Conservation (phyloP, 2,329 filamentous ascomycete species). For the Fusarium sp. region DNA sequence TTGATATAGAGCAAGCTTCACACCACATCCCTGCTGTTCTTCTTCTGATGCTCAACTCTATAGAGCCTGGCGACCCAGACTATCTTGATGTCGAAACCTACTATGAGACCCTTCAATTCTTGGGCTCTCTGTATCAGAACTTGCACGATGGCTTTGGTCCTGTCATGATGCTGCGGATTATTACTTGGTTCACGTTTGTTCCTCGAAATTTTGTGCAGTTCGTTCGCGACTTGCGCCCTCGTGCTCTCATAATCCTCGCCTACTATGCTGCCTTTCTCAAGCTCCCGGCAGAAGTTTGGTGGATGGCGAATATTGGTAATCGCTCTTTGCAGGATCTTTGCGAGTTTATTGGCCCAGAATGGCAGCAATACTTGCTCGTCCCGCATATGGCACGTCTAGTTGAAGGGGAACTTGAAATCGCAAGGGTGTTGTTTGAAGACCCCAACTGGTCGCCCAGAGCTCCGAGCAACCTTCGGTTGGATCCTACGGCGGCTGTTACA, state of each 20-base stretch:
- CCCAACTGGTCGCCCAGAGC: constrained; percentile 52
- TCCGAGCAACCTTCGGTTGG: constrained; percentile 24
- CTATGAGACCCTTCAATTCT: constrained; percentile 59
- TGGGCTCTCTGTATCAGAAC: constrained; percentile 64
- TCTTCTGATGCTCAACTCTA: constrained; percentile 61
- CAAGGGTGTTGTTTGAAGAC: constrained; percentile 58
- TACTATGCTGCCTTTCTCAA: constrained; percentile 65
- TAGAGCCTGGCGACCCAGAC: constrained; percentile 57
- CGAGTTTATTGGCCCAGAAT: constrained; percentile 53
- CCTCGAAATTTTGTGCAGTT: constrained; percentile 58
- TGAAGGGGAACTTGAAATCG: constrained; percentile 51
- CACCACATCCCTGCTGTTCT: constrained; percentile 60
- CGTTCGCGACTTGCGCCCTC: constrained; percentile 55
- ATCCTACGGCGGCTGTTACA: constrained; percentile 28
- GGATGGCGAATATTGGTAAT: constrained; percentile 60
- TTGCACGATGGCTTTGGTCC: constrained; percentile 58
- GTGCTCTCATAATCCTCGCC: constrained; percentile 63
- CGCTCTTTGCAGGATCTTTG: constrained; percentile 59
- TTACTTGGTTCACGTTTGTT: constrained; percentile 65
- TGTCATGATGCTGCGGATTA: constrained; percentile 60
- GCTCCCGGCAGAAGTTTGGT: constrained; percentile 59
- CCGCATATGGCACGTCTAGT: constrained; percentile 54
- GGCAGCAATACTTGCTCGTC: constrained; percentile 55
- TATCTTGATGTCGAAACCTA: constrained; percentile 54
- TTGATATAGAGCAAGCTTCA: constrained; percentile 58